Evolutionary conservation across 352 stramenopile species (phyloP), one percentile per base, ranked within the genome.

Genomic region (Elongisporangium senticosum): DNA sequence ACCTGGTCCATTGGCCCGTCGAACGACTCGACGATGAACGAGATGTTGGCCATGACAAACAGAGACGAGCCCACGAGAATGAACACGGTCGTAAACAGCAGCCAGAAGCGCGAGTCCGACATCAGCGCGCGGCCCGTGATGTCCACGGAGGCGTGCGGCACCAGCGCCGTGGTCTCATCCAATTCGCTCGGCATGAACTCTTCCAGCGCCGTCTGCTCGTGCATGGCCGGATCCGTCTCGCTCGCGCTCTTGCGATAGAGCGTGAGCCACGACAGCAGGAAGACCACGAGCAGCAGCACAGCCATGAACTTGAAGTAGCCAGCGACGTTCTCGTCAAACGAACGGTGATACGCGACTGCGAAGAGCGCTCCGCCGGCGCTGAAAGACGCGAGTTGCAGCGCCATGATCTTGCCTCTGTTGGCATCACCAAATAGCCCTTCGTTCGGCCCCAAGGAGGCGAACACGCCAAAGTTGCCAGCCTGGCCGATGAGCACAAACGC

Each of bases 11-110:
- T 67, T 0, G 65, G 62, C 13, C 79, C 79, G 7, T 58, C 59
- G 4, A 77, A 58, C 7, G 81, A 87, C 54, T 89, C 75, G 17
- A 90, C 77, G 49, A 91, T 84, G 68, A 93, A 93, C 8, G 77
- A 72, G 55, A 91, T 83, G 63, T 90, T 93, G 49, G 81, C 65
- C 77, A 93, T 89, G 47, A 93, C 65, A 58, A 93, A 91, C 7
- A 93, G 63, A 49, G 79, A 76, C 17, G 77, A 78, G 13, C 81
- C 79, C 33, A 93, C 79, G 24, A 89, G 59, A 28, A 93, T 83
- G 48, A 91, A 87, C 0, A 91, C 77, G 0, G 76, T 81, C 13
- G 74, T 53, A 47, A 93, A 90, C 24, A 93, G 62, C 43, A 88
- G 33, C 81, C 77, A 91, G 52, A 91, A 91, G 24, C 74, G 70